Evolutionary conservation across 306 rosid genomes (phyloP).

Genomic region (Quercus wislizeni): DNA sequence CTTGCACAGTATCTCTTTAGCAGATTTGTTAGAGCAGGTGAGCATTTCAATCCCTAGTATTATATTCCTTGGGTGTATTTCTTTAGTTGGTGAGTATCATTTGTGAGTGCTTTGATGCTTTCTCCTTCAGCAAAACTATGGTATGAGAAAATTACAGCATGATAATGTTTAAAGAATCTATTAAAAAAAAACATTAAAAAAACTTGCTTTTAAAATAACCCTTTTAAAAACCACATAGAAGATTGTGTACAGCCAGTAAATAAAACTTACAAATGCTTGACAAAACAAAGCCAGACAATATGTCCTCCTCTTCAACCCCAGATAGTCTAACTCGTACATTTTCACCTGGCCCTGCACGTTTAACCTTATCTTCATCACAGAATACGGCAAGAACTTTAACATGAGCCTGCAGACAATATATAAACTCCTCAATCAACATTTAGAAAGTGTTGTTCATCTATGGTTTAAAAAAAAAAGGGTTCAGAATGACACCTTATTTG

Average conservation of each 20-base stretch:
- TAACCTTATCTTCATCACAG: slow-evolving; percentile 70
- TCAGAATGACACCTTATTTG: slow-evolving; percentile 69
- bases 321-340: slow-evolving; percentile 83
- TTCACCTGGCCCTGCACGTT: slow-evolving; percentile 97
- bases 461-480: neutral
- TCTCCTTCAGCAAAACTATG: neutral
- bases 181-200: too few species aligned
- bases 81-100: too few species aligned
- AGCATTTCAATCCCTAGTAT: too few species aligned
- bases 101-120: too few species aligned
- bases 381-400: slow-evolving; percentile 71
- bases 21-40: too few species aligned
- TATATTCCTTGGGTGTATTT: too few species aligned
- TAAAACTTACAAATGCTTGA: slow-evolving; percentile 69
- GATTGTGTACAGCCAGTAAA: neutral
- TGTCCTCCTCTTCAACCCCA: slow-evolving; percentile 85
- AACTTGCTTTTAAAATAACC: too few species aligned
- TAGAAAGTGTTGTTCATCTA: neutral
- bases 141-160: neutral
- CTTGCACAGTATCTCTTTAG: too few species aligned
- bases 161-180: neutral
- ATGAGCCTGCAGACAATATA: slow-evolving; percentile 48
- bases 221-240: neutral
- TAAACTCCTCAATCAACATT: slow-evolving; percentile 16
- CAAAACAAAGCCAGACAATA: slow-evolving; percentile 72